Conservation (phyloP, 2,329 filamentous ascomycete genomes). For the Xylariales sp. region DNA sequence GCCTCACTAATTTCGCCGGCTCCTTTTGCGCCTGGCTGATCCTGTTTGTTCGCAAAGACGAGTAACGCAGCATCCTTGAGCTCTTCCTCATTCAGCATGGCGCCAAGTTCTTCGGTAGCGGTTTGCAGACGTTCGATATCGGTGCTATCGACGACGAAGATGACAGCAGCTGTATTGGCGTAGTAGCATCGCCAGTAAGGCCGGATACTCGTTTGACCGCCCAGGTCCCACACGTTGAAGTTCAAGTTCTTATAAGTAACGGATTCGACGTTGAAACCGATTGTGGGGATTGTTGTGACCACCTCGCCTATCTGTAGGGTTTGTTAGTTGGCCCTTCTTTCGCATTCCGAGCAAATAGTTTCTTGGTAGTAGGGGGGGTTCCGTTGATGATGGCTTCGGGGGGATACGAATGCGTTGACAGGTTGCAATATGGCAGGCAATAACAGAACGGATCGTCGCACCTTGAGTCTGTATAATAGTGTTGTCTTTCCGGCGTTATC, state of each 20-base stretch:
- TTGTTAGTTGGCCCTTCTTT: constrained; percentile 5
- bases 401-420: too few relatives aligned
- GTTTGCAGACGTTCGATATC: constrained; percentile 94
- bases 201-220: constrained; percentile 96
- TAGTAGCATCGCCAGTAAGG: constrained; percentile 99
- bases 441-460: constrained; percentile 29
- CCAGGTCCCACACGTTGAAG: constrained; percentile 98
- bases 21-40: constrained; percentile 93
- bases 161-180: constrained; percentile 94
- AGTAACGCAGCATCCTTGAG: constrained; percentile 94
- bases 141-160: constrained; percentile 97
- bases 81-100: constrained; percentile 97
- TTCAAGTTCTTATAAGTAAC: constrained; percentile 98
- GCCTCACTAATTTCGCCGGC: constrained; percentile 96
- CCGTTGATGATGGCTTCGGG: too few relatives aligned
- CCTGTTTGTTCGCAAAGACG: constrained; percentile 99
- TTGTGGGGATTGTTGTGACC: constrained; percentile 97
- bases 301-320: constrained; percentile 83
- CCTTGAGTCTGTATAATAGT: constrained; percentile 91
- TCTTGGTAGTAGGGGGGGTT: not conserved
- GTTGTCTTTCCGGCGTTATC: constrained; percentile 99
- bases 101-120: constrained; percentile 84
- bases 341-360: not conserved
- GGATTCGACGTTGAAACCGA: constrained; percentile 98
- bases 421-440: too few relatives aligned